Conservation (phyloP, 495 filamentous ascomycete species). For the Evernia prunastri region DNA sequence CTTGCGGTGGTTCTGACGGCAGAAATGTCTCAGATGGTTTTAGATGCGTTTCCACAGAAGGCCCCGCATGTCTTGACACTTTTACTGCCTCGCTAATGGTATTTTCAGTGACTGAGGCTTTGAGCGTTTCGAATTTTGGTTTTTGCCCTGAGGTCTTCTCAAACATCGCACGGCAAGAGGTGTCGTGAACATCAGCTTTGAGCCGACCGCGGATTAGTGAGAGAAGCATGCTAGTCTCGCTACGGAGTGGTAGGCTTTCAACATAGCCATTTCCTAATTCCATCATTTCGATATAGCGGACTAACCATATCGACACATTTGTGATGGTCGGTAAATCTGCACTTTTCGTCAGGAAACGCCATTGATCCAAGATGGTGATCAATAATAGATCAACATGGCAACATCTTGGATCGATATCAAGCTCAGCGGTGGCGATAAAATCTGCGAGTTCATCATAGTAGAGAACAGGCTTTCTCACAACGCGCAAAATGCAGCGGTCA, state of each 20-base stretch:
- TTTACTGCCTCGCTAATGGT: not conserved
- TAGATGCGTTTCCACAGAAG: not conserved
- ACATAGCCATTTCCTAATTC: not conserved
- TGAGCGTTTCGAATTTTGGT: not conserved
- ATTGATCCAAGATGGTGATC: slow-evolving; percentile 66
- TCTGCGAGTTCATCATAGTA: slow-evolving; percentile 56
- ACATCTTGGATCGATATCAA: slow-evolving; percentile 12
- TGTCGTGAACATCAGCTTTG: slow-evolving; percentile 4
- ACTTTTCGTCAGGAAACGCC: slow-evolving; percentile 58
- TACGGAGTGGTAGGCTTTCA: not conserved
- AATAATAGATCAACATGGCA: slow-evolving; percentile 46
- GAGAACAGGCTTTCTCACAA: slow-evolving; percentile 60
- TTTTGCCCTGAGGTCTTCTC: slow-evolving; percentile 16
- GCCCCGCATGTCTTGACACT: not conserved
- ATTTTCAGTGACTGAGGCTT: not conserved
- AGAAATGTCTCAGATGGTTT: not conserved
- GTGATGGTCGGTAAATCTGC: slow-evolving; percentile 33
- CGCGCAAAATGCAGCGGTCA: slow-evolving; percentile 70
- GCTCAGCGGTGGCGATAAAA: slow-evolving; percentile 17
- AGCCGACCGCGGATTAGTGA: slow-evolving; percentile 34
- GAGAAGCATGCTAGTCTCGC: slow-evolving; percentile 25
- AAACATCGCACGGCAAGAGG: slow-evolving; percentile 11
- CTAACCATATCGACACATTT: slow-evolving; percentile 51
- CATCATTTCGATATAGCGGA: slow-evolving; percentile 34
- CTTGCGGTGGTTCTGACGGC: slow-evolving; percentile 19